A percentile compares a stretch with the other conserved stretches of the same genome.
Evolutionary conservation across 1,284 basidiomycete species (phyloP).

Genomic region (Trametes sp.): DNA sequence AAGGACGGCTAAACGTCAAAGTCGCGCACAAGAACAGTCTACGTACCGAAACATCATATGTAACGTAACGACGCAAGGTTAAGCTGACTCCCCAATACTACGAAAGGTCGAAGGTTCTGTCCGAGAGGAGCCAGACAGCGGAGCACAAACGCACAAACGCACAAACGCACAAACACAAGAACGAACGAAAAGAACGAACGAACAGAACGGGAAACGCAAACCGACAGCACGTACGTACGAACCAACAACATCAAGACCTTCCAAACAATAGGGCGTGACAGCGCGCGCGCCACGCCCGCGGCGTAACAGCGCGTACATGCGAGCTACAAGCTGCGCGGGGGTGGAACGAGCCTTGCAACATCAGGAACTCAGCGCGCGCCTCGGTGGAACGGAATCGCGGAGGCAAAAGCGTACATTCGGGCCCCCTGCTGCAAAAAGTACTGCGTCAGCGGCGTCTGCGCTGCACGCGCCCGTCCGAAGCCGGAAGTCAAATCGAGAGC

Average conservation of each 20-base stretch:
- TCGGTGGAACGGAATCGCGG: constrained; percentile 37
- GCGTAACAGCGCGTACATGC: not conserved
- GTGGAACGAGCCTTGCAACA: constrained; percentile 30
- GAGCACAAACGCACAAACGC: constrained; percentile 1
- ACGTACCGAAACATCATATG: too few relatives aligned
- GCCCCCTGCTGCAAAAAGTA: constrained; percentile 82
- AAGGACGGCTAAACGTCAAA: too few relatives aligned
- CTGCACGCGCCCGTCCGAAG: constrained; percentile 47
- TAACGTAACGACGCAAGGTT: too few relatives aligned
- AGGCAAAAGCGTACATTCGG: constrained; percentile 68
- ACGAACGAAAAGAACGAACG: constrained; percentile 15
- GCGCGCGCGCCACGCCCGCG: constrained; percentile 8
- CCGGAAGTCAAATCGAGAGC: too few relatives aligned
- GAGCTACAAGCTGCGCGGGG: constrained; percentile 26
- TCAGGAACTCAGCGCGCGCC: constrained; percentile 32
- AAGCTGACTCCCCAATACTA: not conserved
- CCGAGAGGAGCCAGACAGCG: not conserved
- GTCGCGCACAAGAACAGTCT: too few relatives aligned
- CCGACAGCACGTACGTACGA: constrained; percentile 10
- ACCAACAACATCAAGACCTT: constrained; percentile 14
- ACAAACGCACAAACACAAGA: too few relatives aligned
- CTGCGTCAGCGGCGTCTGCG: constrained; percentile 66
- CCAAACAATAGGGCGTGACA: constrained; percentile 19
- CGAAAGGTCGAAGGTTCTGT: constrained; percentile 9
- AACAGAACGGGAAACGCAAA: not conserved